phyloP scores from a whole-genome alignment of 495 filamentous ascomycete species.

The Penicillium simplicissimum region DNA sequence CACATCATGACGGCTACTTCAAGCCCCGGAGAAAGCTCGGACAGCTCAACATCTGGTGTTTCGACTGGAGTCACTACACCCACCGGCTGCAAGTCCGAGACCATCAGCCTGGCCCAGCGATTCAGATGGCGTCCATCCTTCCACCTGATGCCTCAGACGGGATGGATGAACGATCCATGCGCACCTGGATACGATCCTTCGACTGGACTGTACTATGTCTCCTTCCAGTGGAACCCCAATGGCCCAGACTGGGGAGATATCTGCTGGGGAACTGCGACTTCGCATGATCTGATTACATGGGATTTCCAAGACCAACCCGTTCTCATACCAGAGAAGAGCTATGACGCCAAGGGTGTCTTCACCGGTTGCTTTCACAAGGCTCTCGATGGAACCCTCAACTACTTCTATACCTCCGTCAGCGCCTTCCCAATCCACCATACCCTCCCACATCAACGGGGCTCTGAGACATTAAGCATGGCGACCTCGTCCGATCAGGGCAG shows the following conservation, averaged over 20 bases:
- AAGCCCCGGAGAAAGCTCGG: constrained; percentile 11
- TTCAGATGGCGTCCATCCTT: constrained; percentile 10
- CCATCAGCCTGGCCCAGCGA: not conserved
- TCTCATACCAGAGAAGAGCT: constrained; percentile 10
- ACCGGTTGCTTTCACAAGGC: constrained; percentile 17
- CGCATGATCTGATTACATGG: constrained; percentile 17
- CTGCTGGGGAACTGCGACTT: constrained; percentile 19
- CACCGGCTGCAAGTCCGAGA: not conserved
- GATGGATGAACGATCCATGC: constrained; percentile 24
- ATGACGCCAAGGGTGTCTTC: constrained; percentile 20
- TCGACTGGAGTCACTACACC: constrained; percentile 9
- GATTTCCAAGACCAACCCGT: constrained; percentile 5
- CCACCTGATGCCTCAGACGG: constrained; percentile 8
- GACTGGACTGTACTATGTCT: constrained; percentile 17
- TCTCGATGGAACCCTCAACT: constrained; percentile 10
- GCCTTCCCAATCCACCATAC: constrained; percentile 18
- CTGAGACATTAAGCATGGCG: constrained; percentile 14
- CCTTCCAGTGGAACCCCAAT: constrained; percentile 23
- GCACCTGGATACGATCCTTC: constrained; percentile 19
- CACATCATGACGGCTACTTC: constrained; percentile 7
- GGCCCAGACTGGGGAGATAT: constrained; percentile 23
- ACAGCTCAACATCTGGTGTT: constrained; percentile 1
- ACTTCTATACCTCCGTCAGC: constrained; percentile 19
- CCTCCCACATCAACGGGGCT: constrained; percentile 11
- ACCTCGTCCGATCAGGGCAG: constrained; percentile 14